Evolutionary conservation across 129 eudicot species (phyloP).

Genomic region (Centaurea solstitialis): DNA sequence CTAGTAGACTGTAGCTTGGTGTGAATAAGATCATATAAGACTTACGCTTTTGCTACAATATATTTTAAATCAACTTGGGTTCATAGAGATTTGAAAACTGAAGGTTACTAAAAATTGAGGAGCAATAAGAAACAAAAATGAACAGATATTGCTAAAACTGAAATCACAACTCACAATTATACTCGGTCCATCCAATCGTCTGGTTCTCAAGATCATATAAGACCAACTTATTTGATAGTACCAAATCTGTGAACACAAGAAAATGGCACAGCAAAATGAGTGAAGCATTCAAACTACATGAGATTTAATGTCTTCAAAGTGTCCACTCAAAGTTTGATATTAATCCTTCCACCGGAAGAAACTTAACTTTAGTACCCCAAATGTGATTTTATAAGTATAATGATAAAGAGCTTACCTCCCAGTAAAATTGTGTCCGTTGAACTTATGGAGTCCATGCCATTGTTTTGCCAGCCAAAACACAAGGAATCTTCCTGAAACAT

Average conservation of each 20-base stretch:
- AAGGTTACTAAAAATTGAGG: background rate
- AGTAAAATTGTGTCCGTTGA: slow-evolving; percentile 61
- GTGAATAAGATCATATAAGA: background rate
- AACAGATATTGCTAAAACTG: background rate
- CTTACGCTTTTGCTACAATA: background rate
- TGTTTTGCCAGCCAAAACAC: slow-evolving; percentile 96
- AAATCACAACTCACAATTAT: slow-evolving; percentile 67
- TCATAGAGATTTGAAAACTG: background rate
- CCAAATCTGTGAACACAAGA: slow-evolving; percentile 63
- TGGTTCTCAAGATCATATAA: slow-evolving; percentile 82
- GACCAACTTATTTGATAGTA: slow-evolving; percentile 76
- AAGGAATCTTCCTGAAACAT: slow-evolving; percentile 69
- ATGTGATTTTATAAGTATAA: background rate
- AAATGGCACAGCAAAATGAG: slow-evolving; percentile 8
- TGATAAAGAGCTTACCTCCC: slow-evolving; percentile 61
- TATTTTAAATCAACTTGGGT: background rate
- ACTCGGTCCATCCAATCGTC: slow-evolving; percentile 81
- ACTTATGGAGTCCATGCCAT: slow-evolving; percentile 67
- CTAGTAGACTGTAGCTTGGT: background rate
- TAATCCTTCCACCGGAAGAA: background rate
- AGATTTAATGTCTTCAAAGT: background rate
- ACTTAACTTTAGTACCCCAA: background rate
- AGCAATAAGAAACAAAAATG: background rate
- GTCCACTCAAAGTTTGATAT: background rate
- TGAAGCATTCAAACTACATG: too few relatives aligned